Evolutionary conservation across 2,329 filamentous ascomycete species (phyloP), one percentile per base, ranked within the genome.

Genomic region (Beauveria brongniartii): DNA sequence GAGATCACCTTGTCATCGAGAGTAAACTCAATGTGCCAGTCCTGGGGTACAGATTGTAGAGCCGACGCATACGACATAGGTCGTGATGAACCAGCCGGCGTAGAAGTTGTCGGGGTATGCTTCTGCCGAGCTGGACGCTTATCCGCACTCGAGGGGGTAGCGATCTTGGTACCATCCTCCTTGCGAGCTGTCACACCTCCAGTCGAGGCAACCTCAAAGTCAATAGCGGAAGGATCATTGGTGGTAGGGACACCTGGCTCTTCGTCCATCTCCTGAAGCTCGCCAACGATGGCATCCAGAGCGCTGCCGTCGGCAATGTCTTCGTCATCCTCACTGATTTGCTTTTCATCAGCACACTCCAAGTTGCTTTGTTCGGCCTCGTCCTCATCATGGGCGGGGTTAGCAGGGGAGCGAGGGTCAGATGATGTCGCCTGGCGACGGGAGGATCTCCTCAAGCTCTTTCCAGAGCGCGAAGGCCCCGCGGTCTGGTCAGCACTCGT

Each of bases 11-110:
- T 91, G 58, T 83, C 89, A 65, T 95, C 89, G 55, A 97, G 83
- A 66, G 85, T 92, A 74, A 99, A 99, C 69, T 97, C 91, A 63
- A 99, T 92, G 69, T 99, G 93, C 94, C 94, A 99, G 70, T 97
- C 92, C 70, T 95, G 89, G 1, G 92, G 91, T 0, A 85, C 79
- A 16, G 90, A 80, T 67, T 92, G 90, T 57, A 95, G 83, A 4
- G 91, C 91, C 57, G 90, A 89, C 26, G 92, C 88, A 72, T 97
- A 96, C 0, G 92, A 91, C 74, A 91, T 85, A 2, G 88, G 82
- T 10, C 88, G 82, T 9, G 86, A 82, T 10, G 86, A 82, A 18
- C 87, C 78, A 0, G 84, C 71, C 1, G 80, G 75, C 24, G 79
- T 78, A 6, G 81, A 75, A 5, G 79, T 76, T 64, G 72, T 74